Conservation (phyloP, 495 filamentous ascomycete species). For the Aspergillus steynii region DNA sequence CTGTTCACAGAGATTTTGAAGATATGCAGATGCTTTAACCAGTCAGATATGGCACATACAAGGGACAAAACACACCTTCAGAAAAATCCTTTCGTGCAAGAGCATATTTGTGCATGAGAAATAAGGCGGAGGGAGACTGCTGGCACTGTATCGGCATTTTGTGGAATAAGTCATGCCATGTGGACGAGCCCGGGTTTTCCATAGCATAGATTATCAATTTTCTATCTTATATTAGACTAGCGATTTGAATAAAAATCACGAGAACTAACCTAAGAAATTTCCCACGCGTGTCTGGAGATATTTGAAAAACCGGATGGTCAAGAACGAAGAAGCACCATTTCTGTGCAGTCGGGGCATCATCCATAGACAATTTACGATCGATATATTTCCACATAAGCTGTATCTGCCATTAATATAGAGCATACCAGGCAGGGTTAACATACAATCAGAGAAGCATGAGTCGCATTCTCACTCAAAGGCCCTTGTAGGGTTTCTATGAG, state of each 20-base stretch:
- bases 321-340: conserved; percentile 73
- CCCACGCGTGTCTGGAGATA: conserved; percentile 59
- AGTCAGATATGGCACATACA: conserved; percentile 15
- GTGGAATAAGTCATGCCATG: conserved; percentile 55
- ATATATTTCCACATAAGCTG: conserved; percentile 79
- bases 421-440: neutral
- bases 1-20: conserved; percentile 51
- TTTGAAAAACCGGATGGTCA: conserved; percentile 59
- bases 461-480: conserved; percentile 53
- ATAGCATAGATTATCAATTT: conserved; percentile 71
- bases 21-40: conserved; percentile 50
- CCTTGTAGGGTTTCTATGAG: conserved; percentile 33
- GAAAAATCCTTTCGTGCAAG: conserved; percentile 57
- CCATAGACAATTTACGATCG: conserved; percentile 54
- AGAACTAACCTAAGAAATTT: conserved; percentile 67
- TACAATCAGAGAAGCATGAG: conserved; percentile 72
- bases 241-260: neutral
- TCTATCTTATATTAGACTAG: conserved; percentile 43
- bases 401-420: conserved; percentile 16
- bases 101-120: conserved; percentile 74
- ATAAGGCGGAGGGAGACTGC: conserved; percentile 63
- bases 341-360: conserved; percentile 55
- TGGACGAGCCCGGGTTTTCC: conserved; percentile 49
- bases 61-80: conserved; percentile 37
- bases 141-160: conserved; percentile 59